Conservation (phyloP, 2,329 filamentous ascomycete species). For the Teratosphaeria epicoccoides region DNA sequence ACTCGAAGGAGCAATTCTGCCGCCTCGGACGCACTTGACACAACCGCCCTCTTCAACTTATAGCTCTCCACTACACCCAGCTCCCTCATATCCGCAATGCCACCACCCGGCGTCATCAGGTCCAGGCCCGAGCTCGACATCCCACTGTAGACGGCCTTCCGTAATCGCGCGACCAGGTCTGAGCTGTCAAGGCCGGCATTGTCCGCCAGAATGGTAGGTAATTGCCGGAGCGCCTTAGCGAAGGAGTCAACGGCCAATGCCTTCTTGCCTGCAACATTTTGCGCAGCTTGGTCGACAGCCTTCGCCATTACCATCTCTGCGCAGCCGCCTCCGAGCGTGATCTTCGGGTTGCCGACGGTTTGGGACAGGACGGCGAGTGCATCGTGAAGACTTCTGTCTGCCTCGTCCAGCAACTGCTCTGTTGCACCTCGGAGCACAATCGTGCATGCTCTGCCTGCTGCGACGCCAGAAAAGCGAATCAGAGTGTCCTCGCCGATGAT, state of each 20-base stretch:
- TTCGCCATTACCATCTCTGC: slow-evolving; percentile 99
- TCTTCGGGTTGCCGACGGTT: slow-evolving; percentile 87
- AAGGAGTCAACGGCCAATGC: slow-evolving; percentile 88
- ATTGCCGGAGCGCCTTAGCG: slow-evolving; percentile 75
- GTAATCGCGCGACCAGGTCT: slow-evolving; percentile 80
- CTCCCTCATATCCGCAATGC: slow-evolving; percentile 91
- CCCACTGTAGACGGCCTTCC: slow-evolving; percentile 90
- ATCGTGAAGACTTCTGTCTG: slow-evolving; percentile 91
- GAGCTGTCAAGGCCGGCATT: slow-evolving; percentile 95
- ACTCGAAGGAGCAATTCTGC: slow-evolving; percentile 91
- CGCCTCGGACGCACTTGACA: slow-evolving; percentile 89
- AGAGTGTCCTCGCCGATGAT: slow-evolving; percentile 97
- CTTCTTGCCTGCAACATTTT: slow-evolving; percentile 93
- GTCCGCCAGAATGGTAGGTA: slow-evolving; percentile 93
- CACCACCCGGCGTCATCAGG: slow-evolving; percentile 76
- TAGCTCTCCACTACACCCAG: slow-evolving; percentile 94
- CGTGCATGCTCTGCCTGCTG: slow-evolving; percentile 87
- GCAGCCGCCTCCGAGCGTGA: slow-evolving; percentile 88
- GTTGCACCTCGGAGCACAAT: slow-evolving; percentile 93
- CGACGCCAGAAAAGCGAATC: slow-evolving; percentile 94
- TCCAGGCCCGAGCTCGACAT: slow-evolving; percentile 88
- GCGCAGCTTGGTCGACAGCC: slow-evolving; percentile 85
- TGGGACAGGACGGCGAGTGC: slow-evolving; percentile 92
- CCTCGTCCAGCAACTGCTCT: slow-evolving; percentile 92
- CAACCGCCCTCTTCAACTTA: slow-evolving; percentile 97